Conservation (phyloP, 306 rosid species). For the Quercus wislizeni region DNA sequence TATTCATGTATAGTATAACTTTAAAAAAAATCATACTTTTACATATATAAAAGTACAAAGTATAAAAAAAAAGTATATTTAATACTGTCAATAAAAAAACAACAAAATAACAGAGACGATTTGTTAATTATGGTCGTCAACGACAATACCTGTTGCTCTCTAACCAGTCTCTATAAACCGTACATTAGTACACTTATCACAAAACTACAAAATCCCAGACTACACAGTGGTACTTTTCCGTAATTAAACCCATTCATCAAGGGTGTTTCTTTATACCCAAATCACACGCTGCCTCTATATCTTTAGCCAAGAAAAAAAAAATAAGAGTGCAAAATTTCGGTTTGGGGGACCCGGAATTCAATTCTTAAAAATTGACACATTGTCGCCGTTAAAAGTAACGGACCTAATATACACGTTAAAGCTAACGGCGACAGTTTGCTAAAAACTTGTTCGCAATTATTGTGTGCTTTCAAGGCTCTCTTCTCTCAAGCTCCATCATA, state of each 20-base stretch:
- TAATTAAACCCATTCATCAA: not conserved
- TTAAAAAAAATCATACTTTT: no score
- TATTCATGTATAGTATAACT: no score
- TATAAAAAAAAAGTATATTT: no score
- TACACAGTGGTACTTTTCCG: not conserved
- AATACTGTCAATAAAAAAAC: no score
- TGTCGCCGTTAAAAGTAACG: constrained; percentile 23
- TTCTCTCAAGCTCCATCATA: not conserved
- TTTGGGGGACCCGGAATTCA: constrained; percentile 15
- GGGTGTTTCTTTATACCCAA: constrained; percentile 20
- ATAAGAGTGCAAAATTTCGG: not conserved
- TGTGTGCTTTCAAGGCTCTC: not conserved
- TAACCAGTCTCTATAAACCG: not conserved
- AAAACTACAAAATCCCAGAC: not conserved
- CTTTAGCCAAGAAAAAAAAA: not conserved
- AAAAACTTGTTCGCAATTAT: constrained; percentile 30
- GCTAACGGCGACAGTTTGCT: constrained; percentile 22
- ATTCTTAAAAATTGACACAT: not conserved
- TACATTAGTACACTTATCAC: not conserved
- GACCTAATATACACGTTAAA: constrained; percentile 10
- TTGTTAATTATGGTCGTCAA: not conserved
- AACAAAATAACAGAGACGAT: no score
- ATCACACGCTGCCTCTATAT: constrained; percentile 9
- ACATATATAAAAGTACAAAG: no score
- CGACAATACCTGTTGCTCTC: not conserved